Percentiles rank a stretch among this genome's conserved stretches.
These are phyloP conservation scores for Anthoceros angustus DNA, from an alignment of 225 moss, liverwort and hornwort species.

Conservation along the genomic window DNA sequence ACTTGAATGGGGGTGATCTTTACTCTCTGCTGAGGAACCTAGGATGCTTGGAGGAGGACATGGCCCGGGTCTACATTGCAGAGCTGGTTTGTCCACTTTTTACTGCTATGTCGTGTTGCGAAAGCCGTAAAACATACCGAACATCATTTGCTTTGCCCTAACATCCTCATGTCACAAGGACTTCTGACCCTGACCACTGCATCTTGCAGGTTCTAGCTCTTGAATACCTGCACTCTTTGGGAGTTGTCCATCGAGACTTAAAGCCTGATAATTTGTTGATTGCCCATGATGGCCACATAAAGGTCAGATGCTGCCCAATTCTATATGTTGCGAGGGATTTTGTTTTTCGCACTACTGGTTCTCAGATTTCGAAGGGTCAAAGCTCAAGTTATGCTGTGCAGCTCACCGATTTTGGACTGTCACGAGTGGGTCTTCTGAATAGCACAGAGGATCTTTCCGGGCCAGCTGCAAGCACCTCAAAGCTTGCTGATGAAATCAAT, in stretches of 20 bases:
- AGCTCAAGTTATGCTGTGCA: constrained; percentile 15
- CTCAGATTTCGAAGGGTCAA: neutral
- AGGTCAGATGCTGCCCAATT: constrained; percentile 25
- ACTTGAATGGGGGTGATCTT: constrained; percentile 94
- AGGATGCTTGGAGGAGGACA: constrained; percentile 77
- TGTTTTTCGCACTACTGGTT: neutral
- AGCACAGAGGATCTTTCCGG: constrained; percentile 99
- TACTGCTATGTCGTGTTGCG: neutral
- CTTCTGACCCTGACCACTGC: neutral
- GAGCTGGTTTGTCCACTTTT: constrained; percentile 58
- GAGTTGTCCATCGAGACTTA: constrained; percentile 92
- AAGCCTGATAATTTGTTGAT: constrained; percentile 98
- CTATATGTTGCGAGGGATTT: neutral
- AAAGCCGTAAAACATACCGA: no score
- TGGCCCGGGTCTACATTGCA: constrained; percentile 87
- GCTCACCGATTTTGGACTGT: constrained; percentile 98
- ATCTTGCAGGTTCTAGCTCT: constrained; percentile 65
- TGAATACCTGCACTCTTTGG: constrained; percentile 90
- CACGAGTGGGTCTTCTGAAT: constrained; percentile 97
- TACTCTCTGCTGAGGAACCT: constrained; percentile 84
- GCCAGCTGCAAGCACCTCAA: constrained; percentile 50
- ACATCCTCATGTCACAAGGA: neutral
- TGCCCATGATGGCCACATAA: constrained; percentile 96
- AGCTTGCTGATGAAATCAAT: constrained; percentile 66
- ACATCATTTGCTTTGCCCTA: no score